Conservation (phyloP, 2,329 filamentous ascomycete genomes). For the Plenodomus tracheiphilus region DNA sequence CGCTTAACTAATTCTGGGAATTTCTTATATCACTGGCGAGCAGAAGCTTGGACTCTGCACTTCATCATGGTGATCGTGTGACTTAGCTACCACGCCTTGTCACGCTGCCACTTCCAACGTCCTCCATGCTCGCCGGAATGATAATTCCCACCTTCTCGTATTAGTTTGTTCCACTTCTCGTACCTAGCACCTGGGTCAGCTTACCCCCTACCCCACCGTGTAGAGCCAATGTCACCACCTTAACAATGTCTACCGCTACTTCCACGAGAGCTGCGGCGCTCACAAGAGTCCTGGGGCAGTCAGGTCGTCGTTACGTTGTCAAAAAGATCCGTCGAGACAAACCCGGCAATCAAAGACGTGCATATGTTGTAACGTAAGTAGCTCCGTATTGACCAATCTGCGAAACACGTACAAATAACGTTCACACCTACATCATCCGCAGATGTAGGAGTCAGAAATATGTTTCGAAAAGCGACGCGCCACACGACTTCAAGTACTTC, state of each 20-base stretch:
- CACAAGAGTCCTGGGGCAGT: conserved; percentile 11
- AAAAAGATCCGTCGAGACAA: conserved; percentile 5
- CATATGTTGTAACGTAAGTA: conserved; percentile 5
- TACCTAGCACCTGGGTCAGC: background rate
- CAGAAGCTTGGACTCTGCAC: background rate
- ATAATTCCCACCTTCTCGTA: background rate
- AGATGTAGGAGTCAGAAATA: conserved; percentile 5
- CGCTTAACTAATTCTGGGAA: background rate
- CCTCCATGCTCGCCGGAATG: background rate
- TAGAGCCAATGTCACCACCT: background rate
- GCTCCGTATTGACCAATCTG: background rate
- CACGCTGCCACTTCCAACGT: background rate
- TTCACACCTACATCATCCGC: background rate
- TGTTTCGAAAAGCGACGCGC: conserved; percentile 6
- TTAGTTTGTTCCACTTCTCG: background rate
- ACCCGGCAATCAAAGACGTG: conserved; percentile 3
- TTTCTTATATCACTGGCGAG: background rate
- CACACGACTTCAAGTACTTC: conserved; percentile 7
- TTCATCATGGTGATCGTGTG: background rate
- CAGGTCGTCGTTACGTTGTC: conserved; percentile 15
- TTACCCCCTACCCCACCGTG: background rate
- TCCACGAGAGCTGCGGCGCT: conserved; percentile 4
- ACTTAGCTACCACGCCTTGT: background rate
- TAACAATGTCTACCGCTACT: background rate
- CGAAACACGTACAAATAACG: background rate